Conservation (phyloP, 129 eudicot species). For the Lonicera japonica region DNA sequence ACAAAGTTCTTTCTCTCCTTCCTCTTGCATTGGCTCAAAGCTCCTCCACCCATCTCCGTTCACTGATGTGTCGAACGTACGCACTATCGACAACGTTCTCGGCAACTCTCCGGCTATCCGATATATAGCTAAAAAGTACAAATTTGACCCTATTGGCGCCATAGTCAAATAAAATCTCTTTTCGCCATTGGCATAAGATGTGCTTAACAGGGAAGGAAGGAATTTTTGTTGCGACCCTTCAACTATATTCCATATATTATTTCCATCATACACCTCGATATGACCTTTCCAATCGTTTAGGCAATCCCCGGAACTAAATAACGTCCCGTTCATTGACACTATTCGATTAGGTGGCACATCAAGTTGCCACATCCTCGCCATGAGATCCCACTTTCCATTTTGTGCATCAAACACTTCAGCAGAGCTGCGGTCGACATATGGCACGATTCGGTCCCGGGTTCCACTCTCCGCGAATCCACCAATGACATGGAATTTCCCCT, state of each 20-base stretch:
- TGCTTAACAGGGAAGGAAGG: neutral
- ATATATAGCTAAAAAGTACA: conserved; percentile 43
- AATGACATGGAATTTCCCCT: conserved; percentile 43
- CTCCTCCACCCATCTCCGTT: conserved; percentile 34
- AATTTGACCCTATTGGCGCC: conserved; percentile 38
- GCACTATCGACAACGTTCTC: conserved; percentile 37
- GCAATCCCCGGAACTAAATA: conserved; percentile 63
- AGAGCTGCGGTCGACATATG: conserved; percentile 41
- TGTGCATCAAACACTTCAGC: conserved; percentile 43
- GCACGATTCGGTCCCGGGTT: conserved; percentile 10
- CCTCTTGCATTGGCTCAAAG: conserved; percentile 31
- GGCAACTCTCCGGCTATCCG: conserved; percentile 25
- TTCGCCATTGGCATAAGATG: conserved; percentile 17
- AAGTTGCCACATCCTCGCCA: conserved; percentile 51
- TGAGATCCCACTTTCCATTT: conserved; percentile 28
- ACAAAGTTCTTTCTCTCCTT: conserved; percentile 47
- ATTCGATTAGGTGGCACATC: conserved; percentile 64
- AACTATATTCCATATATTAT: conserved; percentile 38
- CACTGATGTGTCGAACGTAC: conserved; percentile 41
- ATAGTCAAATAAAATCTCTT: conserved; percentile 31
- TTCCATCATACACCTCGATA: conserved; percentile 43
- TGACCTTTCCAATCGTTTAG: conserved; percentile 62
- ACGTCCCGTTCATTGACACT: conserved; percentile 26
- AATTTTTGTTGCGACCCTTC: conserved; percentile 35
- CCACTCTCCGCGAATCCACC: conserved; percentile 43